Conservation (phyloP, 805 yeast genomes). For the Starmerella stellata region DNA sequence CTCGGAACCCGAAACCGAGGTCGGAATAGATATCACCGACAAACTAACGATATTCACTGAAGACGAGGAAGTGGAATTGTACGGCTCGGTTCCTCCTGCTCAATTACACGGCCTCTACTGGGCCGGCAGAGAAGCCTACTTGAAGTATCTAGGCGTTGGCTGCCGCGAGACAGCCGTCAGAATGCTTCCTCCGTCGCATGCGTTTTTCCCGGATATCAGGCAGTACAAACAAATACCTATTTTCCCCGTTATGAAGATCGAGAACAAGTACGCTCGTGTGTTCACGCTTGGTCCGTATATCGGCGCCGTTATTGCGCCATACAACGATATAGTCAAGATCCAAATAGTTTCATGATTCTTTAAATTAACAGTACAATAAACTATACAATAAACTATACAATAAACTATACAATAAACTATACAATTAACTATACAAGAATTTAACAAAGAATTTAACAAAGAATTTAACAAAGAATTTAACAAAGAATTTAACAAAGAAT, state of each 20-base stretch:
- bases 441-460: too few relatives aligned
- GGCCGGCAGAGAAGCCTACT: slow-evolving; percentile 18
- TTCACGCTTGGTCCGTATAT: slow-evolving; percentile 7
- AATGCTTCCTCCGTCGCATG: slow-evolving; percentile 8
- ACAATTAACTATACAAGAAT: too few relatives aligned
- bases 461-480: too few relatives aligned
- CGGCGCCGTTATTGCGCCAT: slow-evolving; percentile 11
- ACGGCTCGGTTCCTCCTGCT: slow-evolving; percentile 2
- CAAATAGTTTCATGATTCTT: too few relatives aligned
- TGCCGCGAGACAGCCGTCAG: slow-evolving; percentile 6
- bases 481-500: too few relatives aligned
- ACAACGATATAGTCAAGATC: too few relatives aligned
- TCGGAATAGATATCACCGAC: slow-evolving; percentile 16
- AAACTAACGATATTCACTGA: slow-evolving; percentile 6
- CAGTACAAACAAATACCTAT: slow-evolving; percentile 1
- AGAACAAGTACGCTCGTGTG: slow-evolving; percentile 6
- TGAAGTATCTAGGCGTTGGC: slow-evolving; percentile 15
- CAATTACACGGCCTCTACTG: slow-evolving; percentile 10
- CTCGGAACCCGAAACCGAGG: neutral
- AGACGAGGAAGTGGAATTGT: slow-evolving; percentile 7
- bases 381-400: too few relatives aligned
- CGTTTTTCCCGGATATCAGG: slow-evolving; percentile 7
- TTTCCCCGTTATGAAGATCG: slow-evolving; percentile 13
- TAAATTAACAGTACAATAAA: too few relatives aligned
- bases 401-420: too few relatives aligned